Conservation (phyloP, 352 stramenopile genomes). For the Pythium chondricola region DNA sequence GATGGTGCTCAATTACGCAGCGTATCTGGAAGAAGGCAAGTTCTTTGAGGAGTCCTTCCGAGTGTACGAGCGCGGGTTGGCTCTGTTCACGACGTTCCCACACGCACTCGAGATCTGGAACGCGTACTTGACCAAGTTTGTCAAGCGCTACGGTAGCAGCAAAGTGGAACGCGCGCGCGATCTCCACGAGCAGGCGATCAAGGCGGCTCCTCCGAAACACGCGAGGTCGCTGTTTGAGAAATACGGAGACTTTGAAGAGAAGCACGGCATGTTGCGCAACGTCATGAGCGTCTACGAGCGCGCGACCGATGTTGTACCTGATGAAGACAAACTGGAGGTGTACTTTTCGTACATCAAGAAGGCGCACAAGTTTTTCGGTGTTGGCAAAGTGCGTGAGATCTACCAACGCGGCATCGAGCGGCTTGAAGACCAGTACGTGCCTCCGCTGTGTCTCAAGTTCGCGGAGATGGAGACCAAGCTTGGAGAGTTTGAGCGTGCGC, state of each 20-base stretch:
- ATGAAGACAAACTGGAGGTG: conserved; percentile 90
- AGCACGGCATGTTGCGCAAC: conserved; percentile 93
- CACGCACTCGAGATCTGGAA: conserved; percentile 95
- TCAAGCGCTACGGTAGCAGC: conserved; percentile 91
- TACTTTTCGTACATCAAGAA: conserved; percentile 94
- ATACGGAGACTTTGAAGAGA: conserved; percentile 97
- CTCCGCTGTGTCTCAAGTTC: conserved; percentile 95
- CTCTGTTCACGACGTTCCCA: conserved; percentile 90
- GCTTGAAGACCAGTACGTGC: conserved; percentile 89
- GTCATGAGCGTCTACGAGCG: conserved; percentile 95
- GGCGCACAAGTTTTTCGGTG: conserved; percentile 94
- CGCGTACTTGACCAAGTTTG: conserved; percentile 93
- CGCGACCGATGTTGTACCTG: conserved; percentile 82
- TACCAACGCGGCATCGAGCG: conserved; percentile 95
- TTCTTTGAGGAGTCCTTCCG: conserved; percentile 96
- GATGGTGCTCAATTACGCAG: conserved; percentile 97
- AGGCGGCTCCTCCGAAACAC: conserved; percentile 77
- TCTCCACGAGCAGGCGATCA: conserved; percentile 94
- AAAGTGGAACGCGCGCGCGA: conserved; percentile 97
- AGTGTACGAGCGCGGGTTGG: conserved; percentile 88
- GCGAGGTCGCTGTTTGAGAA: conserved; percentile 76
- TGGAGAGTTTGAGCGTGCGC: conserved; percentile 95
- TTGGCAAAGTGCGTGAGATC: conserved; percentile 94
- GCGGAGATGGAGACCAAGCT: conserved; percentile 95
- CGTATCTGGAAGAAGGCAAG: conserved; percentile 95